Evolutionary conservation across 2,329 filamentous ascomycete species (phyloP), one percentile per base, ranked within the genome.

Genomic region (Diplodia scrobiculata): DNA sequence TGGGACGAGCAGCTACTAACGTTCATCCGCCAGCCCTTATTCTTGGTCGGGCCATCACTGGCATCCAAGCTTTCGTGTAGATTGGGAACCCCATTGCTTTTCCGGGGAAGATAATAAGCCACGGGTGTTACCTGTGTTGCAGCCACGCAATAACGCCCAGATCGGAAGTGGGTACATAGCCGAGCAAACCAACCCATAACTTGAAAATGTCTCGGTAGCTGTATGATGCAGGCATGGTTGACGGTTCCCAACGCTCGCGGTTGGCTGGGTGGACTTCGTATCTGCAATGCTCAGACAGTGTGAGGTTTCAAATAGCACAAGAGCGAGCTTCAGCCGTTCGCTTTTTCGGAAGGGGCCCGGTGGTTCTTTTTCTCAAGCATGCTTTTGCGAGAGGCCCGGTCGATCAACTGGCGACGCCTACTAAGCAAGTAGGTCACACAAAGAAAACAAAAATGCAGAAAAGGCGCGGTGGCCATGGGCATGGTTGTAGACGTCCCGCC

Each of bases 61-160:
- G 91, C 25, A 80, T 94, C 27, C 91, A 95, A 78, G 91, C 91
- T 7, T 95, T 95, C 81, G 88, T 86, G 65, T 91, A 80, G 78
- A 65, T 29, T 38, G 32, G 36, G 60, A 29, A 50, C 1, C 9
- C 58, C 48, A 47, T 27, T 62, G 58, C 58, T 62, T 62, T 52
- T 63, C 32, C 48, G 58, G 45, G 58, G 58, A 50, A 50, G 19
- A 55, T 25, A 53, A n/a, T 21, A 47, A 55, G 38, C 41, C 62
- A 47, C 19, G 19, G 58, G 58, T 45, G 58, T 29, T 50, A 4
- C 32, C 17, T 50, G 58, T 59, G 36, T 50, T 17, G 50, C 58
- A 62, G 58, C 41, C 58, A 62, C 27, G 25, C 58, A 62, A 62
- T 62, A 62, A 36, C 45, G 58, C 58, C 58, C n/a, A 36, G n/a